phyloP scores from a whole-genome alignment of 345 rosid genomes.

The Eucalyptus paniculata region DNA sequence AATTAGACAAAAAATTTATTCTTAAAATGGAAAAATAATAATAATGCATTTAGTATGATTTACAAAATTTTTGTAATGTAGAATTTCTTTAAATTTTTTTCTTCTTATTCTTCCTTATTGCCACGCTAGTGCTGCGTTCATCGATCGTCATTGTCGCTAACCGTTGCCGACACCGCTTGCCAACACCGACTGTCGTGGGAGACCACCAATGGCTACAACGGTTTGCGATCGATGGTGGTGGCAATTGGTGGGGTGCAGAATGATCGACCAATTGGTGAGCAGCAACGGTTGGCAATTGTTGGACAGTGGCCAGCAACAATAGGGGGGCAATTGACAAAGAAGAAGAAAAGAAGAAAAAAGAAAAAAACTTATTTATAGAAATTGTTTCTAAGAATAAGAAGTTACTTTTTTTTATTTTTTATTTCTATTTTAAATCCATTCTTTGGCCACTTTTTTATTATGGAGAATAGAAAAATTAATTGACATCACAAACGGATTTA shows the following conservation, averaged over 20 bases:
- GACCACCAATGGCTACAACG: rapidly evolving
- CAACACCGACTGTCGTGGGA: rapidly evolving
- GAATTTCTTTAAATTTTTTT: too few species aligned
- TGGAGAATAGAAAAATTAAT: too few species aligned
- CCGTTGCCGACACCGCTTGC: rapidly evolving
- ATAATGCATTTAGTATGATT: rapidly evolving
- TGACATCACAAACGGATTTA: rapidly evolving
- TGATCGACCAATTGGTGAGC: too few species aligned
- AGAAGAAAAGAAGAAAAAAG: too few species aligned
- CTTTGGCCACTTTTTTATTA: rapidly evolving
- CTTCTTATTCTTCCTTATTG: rapidly evolving
- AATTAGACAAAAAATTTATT: rapidly evolving
- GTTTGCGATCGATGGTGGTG: rapidly evolving
- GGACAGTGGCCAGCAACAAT: rapidly evolving
- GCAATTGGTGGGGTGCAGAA: too few species aligned
- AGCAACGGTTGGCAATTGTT: rapidly evolving
- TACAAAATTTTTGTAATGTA: rapidly evolving
- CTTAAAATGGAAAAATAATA: rapidly evolving
- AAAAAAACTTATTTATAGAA: rapidly evolving
- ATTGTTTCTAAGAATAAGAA: rapidly evolving
- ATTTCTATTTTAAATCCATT: too few species aligned
- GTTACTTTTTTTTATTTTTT: rapidly evolving
- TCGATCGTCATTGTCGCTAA: rapidly evolving
- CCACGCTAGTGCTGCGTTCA: rapidly evolving
- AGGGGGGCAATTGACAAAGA: rapidly evolving